Conservation (phyloP, 2,329 filamentous ascomycete genomes). For the Epichloe baconii region DNA sequence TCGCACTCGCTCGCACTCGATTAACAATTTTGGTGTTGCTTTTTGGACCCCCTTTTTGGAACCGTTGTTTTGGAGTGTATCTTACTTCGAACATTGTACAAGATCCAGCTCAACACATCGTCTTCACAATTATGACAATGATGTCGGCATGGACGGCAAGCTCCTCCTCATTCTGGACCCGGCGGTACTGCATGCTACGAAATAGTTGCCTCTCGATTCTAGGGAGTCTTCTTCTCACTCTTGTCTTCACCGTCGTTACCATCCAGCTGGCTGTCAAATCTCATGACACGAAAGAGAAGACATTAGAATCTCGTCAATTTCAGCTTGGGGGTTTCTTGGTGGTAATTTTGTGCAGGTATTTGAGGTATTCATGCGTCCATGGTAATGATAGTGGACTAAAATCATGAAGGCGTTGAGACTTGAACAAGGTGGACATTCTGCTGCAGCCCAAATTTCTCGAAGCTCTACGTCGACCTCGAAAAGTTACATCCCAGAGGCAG, state of each 20-base stretch:
- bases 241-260: constrained; percentile 3
- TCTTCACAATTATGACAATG: not conserved
- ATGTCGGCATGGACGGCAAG: not conserved
- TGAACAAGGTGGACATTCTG: not conserved
- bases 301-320: constrained; percentile 11
- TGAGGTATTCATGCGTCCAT: not conserved
- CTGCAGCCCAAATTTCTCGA: not conserved
- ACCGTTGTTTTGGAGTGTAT: constrained; percentile 14
- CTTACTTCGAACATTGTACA: constrained; percentile 6
- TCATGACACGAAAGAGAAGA: not conserved
- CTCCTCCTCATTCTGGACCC: not conserved
- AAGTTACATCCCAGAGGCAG: not conserved
- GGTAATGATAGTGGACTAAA: not conserved
- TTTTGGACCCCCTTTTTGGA: constrained; percentile 6
- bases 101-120: not conserved
- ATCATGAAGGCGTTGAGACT: not conserved
- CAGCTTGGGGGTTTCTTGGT: constrained; percentile 12
- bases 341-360: constrained; percentile 8
- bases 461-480: not conserved
- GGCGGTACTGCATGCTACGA: not conserved
- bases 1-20: not conserved
- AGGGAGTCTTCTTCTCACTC: constrained; percentile 2
- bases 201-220: not conserved
- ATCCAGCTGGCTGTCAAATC: not conserved
- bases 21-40: not conserved